These are phyloP conservation scores for Lepidopterella palustris DNA, from an alignment of 495 filamentous ascomycete genomes.

Conservation along the genomic window DNA sequence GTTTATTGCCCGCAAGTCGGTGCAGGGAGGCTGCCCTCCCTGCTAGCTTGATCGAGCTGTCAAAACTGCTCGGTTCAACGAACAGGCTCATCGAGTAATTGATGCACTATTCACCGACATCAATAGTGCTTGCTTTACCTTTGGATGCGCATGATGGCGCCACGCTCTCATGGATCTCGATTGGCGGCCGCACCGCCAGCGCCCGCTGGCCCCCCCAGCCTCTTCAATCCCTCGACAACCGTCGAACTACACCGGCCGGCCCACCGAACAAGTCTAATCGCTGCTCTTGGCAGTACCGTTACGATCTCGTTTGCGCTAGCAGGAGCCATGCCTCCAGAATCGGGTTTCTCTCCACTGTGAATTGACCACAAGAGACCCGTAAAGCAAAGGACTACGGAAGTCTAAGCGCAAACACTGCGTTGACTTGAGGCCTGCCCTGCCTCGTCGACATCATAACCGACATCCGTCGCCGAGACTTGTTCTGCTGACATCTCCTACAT, in stretches of 20 bases:
- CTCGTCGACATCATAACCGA: background rate
- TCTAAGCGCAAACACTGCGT: background rate
- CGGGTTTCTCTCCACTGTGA: background rate
- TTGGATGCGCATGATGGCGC: background rate
- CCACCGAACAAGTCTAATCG: background rate
- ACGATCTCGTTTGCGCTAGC: background rate
- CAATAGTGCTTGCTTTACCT: background rate
- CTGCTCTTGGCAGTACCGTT: background rate
- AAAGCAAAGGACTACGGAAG: background rate
- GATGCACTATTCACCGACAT: background rate
- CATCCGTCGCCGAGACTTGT: background rate
- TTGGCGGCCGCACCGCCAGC: background rate
- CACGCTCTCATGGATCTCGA: background rate
- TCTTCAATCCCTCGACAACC: background rate
- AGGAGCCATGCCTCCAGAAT: background rate
- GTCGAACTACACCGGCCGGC: background rate
- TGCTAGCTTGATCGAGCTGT: background rate
- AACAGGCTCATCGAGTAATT: background rate
- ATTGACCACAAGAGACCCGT: background rate
- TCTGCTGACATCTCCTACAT: background rate
- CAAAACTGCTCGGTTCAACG: background rate
- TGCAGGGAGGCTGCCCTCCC: background rate
- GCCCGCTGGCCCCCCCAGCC: too few relatives aligned
- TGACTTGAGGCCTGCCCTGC: background rate
- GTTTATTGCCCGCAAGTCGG: too few relatives aligned